A percentile compares a stretch with the other conserved stretches of the same genome.
phyloP scores from a whole-genome alignment of 1,139 yeast genomes.

The Candida sanyaensis region DNA sequence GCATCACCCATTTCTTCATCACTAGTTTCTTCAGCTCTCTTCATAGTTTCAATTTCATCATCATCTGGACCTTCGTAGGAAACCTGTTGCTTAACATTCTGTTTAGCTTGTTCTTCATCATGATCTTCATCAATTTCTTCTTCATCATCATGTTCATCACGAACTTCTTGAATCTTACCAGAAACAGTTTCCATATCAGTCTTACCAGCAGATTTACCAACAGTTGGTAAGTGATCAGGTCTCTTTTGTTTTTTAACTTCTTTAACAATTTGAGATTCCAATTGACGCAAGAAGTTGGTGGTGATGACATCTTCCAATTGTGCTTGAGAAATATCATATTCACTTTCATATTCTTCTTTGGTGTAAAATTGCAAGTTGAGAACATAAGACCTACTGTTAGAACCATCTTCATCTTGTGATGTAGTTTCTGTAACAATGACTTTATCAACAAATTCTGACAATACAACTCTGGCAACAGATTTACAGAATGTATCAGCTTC shows the following conservation, averaged over 20 bases:
- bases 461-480: slow-evolving; percentile 78
- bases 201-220: slow-evolving; percentile 75
- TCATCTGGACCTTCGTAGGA: slow-evolving; percentile 96
- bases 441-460: slow-evolving; percentile 86
- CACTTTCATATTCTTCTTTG: slow-evolving; percentile 74
- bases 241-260: slow-evolving; percentile 83
- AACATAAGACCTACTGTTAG: slow-evolving; percentile 70
- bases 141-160: slow-evolving; percentile 51
- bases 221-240: slow-evolving; percentile 54
- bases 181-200: slow-evolving; percentile 41
- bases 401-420: slow-evolving; percentile 50
- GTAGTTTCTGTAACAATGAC: slow-evolving; percentile 90
- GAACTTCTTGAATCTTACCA: slow-evolving; percentile 35
- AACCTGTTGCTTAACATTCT: slow-evolving; percentile 71
- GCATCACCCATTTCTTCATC: slow-evolving; percentile 58
- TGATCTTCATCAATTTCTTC: slow-evolving; percentile 70
- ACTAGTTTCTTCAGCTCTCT: slow-evolving; percentile 72
- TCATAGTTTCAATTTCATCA: slow-evolving; percentile 86
- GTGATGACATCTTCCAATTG: slow-evolving; percentile 75
- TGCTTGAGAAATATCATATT: slow-evolving; percentile 82
- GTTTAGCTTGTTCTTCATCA: slow-evolving; percentile 50
- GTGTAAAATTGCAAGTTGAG: slow-evolving; percentile 78
- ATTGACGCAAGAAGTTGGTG: slow-evolving; percentile 61
- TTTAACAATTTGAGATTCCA: slow-evolving; percentile 74
- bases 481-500: slow-evolving; percentile 94